A percentile compares a stretch with the other conserved stretches of the same genome.
Conservation (phyloP, 1,284 basidiomycete species). For the Sphaerobolus stellatus region DNA sequence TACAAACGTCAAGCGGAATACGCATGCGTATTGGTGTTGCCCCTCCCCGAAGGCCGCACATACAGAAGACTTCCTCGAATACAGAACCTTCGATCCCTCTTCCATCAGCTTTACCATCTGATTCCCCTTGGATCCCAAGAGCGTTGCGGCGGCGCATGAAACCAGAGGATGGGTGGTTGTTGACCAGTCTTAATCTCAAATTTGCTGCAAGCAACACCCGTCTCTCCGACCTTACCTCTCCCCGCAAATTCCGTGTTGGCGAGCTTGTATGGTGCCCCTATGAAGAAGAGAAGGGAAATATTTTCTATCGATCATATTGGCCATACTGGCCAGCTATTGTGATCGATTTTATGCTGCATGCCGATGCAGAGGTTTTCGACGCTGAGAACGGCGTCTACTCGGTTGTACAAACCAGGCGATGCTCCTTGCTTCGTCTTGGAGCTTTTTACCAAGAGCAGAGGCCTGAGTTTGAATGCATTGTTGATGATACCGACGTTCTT, state of each 20-base stretch:
- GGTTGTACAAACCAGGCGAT: background rate
- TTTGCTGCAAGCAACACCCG: background rate
- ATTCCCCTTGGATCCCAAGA: background rate
- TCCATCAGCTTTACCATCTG: background rate
- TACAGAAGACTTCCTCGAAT: background rate
- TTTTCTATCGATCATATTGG: background rate
- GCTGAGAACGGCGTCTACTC: background rate
- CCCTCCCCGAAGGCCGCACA: background rate
- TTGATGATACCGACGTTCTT: background rate
- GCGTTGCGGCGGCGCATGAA: background rate
- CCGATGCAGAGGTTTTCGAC: background rate
- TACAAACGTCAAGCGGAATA: background rate
- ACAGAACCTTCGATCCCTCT: background rate
- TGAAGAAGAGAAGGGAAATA: background rate
- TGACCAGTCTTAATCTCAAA: background rate
- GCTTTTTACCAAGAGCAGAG: background rate
- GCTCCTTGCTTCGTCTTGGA: slow-evolving; percentile 4
- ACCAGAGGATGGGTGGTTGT: background rate
- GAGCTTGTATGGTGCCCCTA: slow-evolving; percentile 71
- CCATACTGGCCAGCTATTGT: slow-evolving; percentile 5
- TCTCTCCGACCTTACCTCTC: slow-evolving; percentile 3
- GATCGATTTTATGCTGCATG: background rate
- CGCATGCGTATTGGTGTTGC: slow-evolving; percentile 2
- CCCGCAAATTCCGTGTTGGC: slow-evolving; percentile 49
- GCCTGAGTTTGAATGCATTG: background rate